Evolutionary conservation across 2,329 filamentous ascomycete genomes (phyloP), one percentile per base, ranked within the genome.

Genomic region (Leptoxyphium fumago): DNA sequence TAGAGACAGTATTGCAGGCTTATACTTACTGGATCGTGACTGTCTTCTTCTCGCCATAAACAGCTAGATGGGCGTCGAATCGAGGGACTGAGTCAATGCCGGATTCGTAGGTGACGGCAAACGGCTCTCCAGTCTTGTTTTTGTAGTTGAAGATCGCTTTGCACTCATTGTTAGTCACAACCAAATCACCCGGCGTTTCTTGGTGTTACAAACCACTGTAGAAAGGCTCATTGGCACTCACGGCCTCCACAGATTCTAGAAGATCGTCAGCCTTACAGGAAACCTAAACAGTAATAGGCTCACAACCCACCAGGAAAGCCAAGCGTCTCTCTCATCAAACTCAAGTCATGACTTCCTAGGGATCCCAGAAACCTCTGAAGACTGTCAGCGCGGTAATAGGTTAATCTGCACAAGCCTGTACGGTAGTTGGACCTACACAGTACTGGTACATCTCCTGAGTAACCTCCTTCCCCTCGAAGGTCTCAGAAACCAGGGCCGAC

Each of bases 91-190:
- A 52, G 48, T 73, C 68, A 17, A 77, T 62, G 0, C 76, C 75
- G 0, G 68, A 70, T 48, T 80, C 76, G 49, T 78, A 80, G 0
- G 68, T 65, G 2, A 77, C 65, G 0, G 71, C 62, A 45, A 77
- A 80, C 17, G 50, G 47, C 30, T 52, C 43, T 10, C 45, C 45
- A 29, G 42, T 43, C 2, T 46, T 52, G 41, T 59, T 58, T n/a
- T 44, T 45, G 46, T 68, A 72, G 18, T 66, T 58, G 52, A 71
- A 71, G 1, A 71, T 60, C 0, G 65, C 67, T n/a, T 54, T 36
- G 11, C 15, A 13, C 13, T 15, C 32, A 13, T 15, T 59, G 46
- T 57, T 2, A 21, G 21, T 40, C 11, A 15, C 11, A 9, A 5
- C 15, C 32, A 26, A 3, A 26, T 26, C 32, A 9, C 13, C 5